Base-by-base conservation (phyloP, 768 basidiomycete species). In the Suillus hirtellus region DNA sequence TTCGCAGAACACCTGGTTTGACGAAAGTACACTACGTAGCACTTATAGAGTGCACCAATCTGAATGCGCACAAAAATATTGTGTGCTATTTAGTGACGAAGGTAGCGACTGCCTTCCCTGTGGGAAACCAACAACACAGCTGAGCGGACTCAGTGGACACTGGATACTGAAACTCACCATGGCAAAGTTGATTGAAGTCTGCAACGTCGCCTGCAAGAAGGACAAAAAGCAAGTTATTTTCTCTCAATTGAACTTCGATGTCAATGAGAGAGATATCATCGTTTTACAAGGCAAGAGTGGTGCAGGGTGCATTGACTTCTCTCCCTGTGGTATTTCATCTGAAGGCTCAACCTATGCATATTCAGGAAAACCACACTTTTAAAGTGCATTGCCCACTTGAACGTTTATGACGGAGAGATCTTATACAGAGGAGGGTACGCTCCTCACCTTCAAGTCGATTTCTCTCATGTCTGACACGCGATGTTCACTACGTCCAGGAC, bases 321-420 rank as follows among this genome's bases (percentile, higher is more conserved):
- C 40, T 38, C 9, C 12, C 21, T 17, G 24, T 38, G 19, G 31
- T 53, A 34, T n/a, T 35, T 55, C 12, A 24, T 37, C 44, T 15
- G 4, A n/a, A 44, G 19, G 60, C 15, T 24, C 21, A 24, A 35
- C 43, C 52, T 44, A 19, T 37, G 52, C 21, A 15, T 38, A 12
- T 9, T 53, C 52, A 80, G 80, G 59, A 90, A 90, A 72, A 87
- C 88, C 1, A 94, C 93, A 0, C 76, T 96, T 59, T 74, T 96
- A 52, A 96, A 95, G 74, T 94, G 91, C 69, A 80, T 96, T 27
- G 87, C 93, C 35, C 89, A 95, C 75, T 78, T 96, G 40, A 86
- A 86, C 62, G 73, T 90, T 6, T 91, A 92, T 70, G 77, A 81
- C 9, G 89, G 94, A 2, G 79, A 84, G 52, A 80, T 92, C 35